These are phyloP conservation scores for Flaveria floridana DNA, from an alignment of 140 eudicot genomes.

Conservation along the genomic window DNA sequence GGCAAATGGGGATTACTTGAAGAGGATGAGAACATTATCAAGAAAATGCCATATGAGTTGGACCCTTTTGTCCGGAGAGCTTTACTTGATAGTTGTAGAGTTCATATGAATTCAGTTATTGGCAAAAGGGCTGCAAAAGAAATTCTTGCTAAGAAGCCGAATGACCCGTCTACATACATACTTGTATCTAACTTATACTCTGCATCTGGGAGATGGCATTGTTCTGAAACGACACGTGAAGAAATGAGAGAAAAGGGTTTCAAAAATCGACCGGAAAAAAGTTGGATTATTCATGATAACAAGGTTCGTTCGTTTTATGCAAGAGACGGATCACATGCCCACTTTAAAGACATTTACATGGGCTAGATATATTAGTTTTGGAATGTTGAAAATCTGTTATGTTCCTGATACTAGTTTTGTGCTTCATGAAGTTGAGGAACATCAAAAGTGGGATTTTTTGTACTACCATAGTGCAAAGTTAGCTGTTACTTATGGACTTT, in stretches of 20 bases:
- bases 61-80: conserved; percentile 66
- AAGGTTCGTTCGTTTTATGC: conserved; percentile 68
- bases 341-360: conserved; percentile 64
- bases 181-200: conserved; percentile 75
- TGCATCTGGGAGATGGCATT: conserved; percentile 82
- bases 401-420: conserved; percentile 87
- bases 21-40: conserved; percentile 64
- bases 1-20: conserved; percentile 83
- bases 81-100: conserved; percentile 64
- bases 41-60: conserved; percentile 64
- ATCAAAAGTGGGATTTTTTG: conserved; percentile 75
- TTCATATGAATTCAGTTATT: conserved; percentile 40
- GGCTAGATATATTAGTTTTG: conserved; percentile 57
- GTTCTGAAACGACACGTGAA: conserved; percentile 64
- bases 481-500: conserved; percentile 75
- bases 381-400: conserved; percentile 84
- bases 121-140: conserved; percentile 67
- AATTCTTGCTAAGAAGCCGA: conserved; percentile 67
- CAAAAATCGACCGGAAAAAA: conserved; percentile 59
- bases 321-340: conserved; percentile 67
- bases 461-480: conserved; percentile 84
- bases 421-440: conserved; percentile 93
- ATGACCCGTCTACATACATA: conserved; percentile 65
- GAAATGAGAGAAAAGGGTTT: conserved; percentile 80
- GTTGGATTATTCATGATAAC: conserved; percentile 64